Evolutionary conservation across 1,139 yeast species (phyloP).

Genomic region (Blastobotrys buckinghamii): DNA sequence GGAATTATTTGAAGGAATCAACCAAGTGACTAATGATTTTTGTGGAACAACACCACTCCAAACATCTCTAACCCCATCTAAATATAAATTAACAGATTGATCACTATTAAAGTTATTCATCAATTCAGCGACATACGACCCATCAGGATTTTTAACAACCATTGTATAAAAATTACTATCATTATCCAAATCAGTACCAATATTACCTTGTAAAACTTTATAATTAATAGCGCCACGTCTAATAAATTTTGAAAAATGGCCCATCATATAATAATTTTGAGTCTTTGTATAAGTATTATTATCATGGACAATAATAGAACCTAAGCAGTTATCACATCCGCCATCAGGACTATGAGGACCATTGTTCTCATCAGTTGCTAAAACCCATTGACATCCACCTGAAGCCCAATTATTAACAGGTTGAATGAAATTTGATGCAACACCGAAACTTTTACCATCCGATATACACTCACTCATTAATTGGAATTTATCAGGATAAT

Average conservation of each 20-base stretch:
- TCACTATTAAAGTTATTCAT: constrained; percentile 13
- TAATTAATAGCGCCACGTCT: constrained; percentile 16
- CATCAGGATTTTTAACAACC: constrained; percentile 12
- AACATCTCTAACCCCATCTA: background rate
- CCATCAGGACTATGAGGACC: constrained; percentile 13
- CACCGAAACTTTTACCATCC: constrained; percentile 3
- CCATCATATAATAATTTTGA: constrained; percentile 13
- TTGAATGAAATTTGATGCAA: constrained; percentile 12
- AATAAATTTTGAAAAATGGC: constrained; percentile 17
- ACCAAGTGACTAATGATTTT: constrained; percentile 11
- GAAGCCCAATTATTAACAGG: constrained; percentile 13
- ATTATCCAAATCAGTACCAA: background rate
- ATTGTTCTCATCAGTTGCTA: constrained; percentile 11
- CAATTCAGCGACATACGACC: constrained; percentile 9
- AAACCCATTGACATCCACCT: constrained; percentile 13
- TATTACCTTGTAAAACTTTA: constrained; percentile 9
- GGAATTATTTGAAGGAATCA: constrained; percentile 8
- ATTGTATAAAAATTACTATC: constrained; percentile 10
- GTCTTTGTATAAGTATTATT: too few species aligned
- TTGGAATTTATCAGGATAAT: constrained; percentile 11
- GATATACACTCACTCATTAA: constrained; percentile 13
- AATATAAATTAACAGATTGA: constrained; percentile 5
- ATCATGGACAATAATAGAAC: constrained; percentile 12
- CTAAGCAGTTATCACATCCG: constrained; percentile 11
- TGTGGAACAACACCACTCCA: constrained; percentile 10